Evolutionary conservation across 805 yeast species (phyloP), one percentile per base, ranked within the genome.

Genomic region (Kuraishia borneana): DNA sequence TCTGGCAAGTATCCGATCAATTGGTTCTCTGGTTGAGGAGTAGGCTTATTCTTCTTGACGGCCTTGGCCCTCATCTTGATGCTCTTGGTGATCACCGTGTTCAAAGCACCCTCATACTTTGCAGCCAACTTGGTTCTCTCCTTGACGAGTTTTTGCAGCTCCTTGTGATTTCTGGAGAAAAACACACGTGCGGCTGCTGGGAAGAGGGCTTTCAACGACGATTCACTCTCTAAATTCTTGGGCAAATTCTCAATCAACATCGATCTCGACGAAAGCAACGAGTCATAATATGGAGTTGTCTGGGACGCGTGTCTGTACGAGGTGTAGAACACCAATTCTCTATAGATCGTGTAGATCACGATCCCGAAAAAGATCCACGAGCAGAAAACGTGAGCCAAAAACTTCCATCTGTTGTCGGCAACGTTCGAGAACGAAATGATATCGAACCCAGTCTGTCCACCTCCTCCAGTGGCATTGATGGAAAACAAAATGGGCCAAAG

Each of bases 311-410:
- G 92, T 63, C 87, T 74, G 44, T 78, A 73, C 6, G 82, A 66
- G 21, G 72, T 65, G 53, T 82, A 83, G 56, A 71, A 79, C 17
- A 75, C 72, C 60, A 83, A 58, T 56, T 83, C 94, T 47, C 78
- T 73, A 64, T 80, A 83, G 39, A 83, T 73, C 37, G 75, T 62
- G 51, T 69, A 81, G 21, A 79, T 58, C 26, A 77, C 64, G n/a
- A 66, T 38, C 5, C 84, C 87, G 50, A 78, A 82, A 48, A 69
- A 75, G 20, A 72, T 42, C 92, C 92, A 82, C 14, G 87, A 76
- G 36, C 79, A 48, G 48, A 83, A 82, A 5, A 78, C 77, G 46
- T 82, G 87, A 6, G 89, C 92, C 53, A 70, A 77, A 36, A 65
- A 68, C 54, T 83, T 65, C 62, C 76, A 70, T 50, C 73, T 75